Evolutionary conservation across 108 stramenopile species (phyloP).

Genomic region (Pseudonitzschia pungens): DNA sequence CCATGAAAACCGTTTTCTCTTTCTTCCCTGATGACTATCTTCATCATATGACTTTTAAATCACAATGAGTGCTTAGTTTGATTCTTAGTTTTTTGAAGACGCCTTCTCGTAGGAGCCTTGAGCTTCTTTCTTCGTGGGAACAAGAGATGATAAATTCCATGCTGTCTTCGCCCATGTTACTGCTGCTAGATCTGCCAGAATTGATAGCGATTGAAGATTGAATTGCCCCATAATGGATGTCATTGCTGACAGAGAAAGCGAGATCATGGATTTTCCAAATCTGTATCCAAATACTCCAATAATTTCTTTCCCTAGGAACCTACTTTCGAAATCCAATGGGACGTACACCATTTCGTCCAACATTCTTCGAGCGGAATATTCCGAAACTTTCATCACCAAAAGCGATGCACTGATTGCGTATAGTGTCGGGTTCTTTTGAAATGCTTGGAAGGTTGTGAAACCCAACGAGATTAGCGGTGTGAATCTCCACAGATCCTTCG

Average conservation of each 20-base stretch:
- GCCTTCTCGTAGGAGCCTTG: conserved; percentile 38
- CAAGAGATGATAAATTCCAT: conserved; percentile 70
- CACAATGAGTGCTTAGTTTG: background rate
- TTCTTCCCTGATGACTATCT: too few relatives aligned
- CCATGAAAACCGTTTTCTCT: too few relatives aligned
- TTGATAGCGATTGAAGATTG: conserved; percentile 58
- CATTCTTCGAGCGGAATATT: conserved; percentile 84
- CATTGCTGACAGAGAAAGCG: conserved; percentile 70
- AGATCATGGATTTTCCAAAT: conserved; percentile 76
- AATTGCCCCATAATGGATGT: conserved; percentile 57
- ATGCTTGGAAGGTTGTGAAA: conserved; percentile 42
- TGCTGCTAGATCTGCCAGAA: conserved; percentile 58
- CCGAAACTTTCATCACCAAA: conserved; percentile 78
- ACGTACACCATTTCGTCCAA: conserved; percentile 89
- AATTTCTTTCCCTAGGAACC: conserved; percentile 85
- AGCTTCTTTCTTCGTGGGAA: conserved; percentile 75
- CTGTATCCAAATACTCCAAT: conserved; percentile 88
- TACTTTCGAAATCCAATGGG: conserved; percentile 81
- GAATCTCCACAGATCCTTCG: conserved; percentile 62
- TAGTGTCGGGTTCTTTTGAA: conserved; percentile 59
- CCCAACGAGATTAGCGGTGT: conserved; percentile 61
- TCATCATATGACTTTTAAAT: too few relatives aligned
- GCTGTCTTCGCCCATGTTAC: conserved; percentile 58
- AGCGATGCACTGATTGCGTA: conserved; percentile 64
- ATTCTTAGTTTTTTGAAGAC: conserved; percentile 8